phyloP scores from a whole-genome alignment of 371 early-diverging fungal species.

The Paramicrosporidium saccamoebae region DNA sequence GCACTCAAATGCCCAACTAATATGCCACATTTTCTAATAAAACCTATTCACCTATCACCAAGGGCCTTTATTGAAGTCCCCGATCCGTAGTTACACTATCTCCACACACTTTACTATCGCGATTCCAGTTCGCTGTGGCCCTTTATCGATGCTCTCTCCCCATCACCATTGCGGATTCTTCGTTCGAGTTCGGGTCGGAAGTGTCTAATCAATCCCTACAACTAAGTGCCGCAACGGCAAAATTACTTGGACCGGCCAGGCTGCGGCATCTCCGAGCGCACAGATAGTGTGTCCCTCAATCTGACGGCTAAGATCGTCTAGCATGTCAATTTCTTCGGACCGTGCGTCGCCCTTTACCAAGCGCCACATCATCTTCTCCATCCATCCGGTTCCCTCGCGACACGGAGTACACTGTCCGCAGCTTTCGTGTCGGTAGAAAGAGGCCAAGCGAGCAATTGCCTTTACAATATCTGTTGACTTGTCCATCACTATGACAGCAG shows the following conservation, averaged over 20 bases:
- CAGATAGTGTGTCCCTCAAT: slow-evolving; percentile 95
- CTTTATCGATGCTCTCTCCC: neutral
- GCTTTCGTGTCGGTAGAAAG: slow-evolving; percentile 81
- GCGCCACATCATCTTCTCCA: slow-evolving; percentile 74
- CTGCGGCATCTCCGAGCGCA: slow-evolving; percentile 90
- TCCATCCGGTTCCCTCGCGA: slow-evolving; percentile 82
- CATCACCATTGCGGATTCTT: slow-evolving; percentile 12
- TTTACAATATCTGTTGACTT: slow-evolving; percentile 67
- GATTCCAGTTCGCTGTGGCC: too few species aligned
- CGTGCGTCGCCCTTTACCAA: slow-evolving; percentile 62
- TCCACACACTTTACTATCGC: too few species aligned
- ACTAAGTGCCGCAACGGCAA: too few species aligned
- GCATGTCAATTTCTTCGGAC: slow-evolving; percentile 59
- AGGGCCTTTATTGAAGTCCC: too few species aligned
- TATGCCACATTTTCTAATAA: too few species aligned
- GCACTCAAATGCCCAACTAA: too few species aligned
- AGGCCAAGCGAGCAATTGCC: slow-evolving; percentile 62
- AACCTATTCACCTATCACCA: too few species aligned
- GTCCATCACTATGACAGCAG: slow-evolving; percentile 89
- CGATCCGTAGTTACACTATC: too few species aligned
- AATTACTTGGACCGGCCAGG: slow-evolving; percentile 77
- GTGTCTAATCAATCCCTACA: slow-evolving; percentile 54
- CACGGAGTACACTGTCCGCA: slow-evolving; percentile 97
- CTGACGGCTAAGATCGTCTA: slow-evolving; percentile 55
- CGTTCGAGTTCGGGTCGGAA: slow-evolving; percentile 71